These are phyloP conservation scores for Mortierella sp. DNA, from an alignment of 371 early-diverging fungal genomes.

Conservation along the genomic window DNA sequence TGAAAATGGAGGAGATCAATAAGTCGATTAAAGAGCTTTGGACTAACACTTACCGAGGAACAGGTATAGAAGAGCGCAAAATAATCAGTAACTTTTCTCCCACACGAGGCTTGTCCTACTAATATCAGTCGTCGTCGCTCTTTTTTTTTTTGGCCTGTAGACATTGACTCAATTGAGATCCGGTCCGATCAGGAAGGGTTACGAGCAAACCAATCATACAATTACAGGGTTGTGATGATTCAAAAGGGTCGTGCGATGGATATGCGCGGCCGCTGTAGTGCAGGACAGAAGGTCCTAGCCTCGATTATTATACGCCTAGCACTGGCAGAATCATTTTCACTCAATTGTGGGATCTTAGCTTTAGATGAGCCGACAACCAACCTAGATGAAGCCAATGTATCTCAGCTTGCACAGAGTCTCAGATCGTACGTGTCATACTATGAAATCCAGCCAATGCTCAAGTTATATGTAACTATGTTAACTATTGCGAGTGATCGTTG, in stretches of 20 bases:
- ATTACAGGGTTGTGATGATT: conserved; percentile 99
- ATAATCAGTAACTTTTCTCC: background rate
- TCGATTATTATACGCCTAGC: conserved; percentile 98
- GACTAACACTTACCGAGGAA: conserved; percentile 97
- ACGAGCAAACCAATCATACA: conserved; percentile 82
- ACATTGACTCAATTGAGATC: conserved; percentile 97
- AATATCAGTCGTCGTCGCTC: background rate
- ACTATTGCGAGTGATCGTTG: background rate
- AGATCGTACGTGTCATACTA: conserved; percentile 64
- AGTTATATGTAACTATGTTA: background rate
- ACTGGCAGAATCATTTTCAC: conserved; percentile 96
- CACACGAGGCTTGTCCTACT: too few relatives aligned
- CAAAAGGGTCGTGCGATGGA: conserved; percentile 93
- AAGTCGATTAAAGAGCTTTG: conserved; percentile 97
- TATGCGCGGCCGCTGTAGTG: conserved; percentile 99
- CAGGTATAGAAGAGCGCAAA: conserved; percentile 67
- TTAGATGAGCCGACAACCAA: conserved; percentile 99
- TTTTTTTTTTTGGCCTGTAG: conserved; percentile 55
- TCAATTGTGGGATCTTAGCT: conserved; percentile 96
- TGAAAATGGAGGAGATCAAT: conserved; percentile 99
- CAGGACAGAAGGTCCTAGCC: conserved; percentile 99
- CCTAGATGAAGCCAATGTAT: conserved; percentile 95
- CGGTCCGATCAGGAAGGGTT: conserved; percentile 86
- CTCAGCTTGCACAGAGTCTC: conserved; percentile 91
- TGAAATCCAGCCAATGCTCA: background rate